Evolutionary conservation across 23 red algal genomes (phyloP).

Genomic region (Gracilariopsis chorda): DNA sequence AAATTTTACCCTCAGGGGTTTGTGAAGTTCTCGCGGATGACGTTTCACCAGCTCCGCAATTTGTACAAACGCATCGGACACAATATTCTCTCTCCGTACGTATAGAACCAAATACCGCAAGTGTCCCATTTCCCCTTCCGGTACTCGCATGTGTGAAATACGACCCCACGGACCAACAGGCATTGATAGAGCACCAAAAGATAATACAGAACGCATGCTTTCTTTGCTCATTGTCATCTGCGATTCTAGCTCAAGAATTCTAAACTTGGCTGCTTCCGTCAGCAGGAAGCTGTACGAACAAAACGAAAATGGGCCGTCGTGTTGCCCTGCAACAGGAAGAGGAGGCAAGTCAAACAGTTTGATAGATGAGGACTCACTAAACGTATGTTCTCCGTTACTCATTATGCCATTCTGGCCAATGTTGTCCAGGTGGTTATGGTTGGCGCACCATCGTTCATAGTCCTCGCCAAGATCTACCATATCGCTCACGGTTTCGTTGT

Average conservation of each 20-base stretch:
- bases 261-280: conserved; percentile 80
- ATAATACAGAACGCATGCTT: conserved; percentile 66
- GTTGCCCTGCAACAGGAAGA: conserved; percentile 15
- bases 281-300: conserved; percentile 87
- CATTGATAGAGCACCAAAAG: conserved; percentile 54
- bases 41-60: conserved; percentile 42
- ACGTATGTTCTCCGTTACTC: neutral
- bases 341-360: conserved; percentile 33
- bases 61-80: conserved; percentile 72
- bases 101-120: conserved; percentile 69
- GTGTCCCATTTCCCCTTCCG: conserved; percentile 52
- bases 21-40: conserved; percentile 72
- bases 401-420: conserved; percentile 2
- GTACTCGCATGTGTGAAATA: conserved; percentile 46
- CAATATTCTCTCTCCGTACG: conserved; percentile 81
- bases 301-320: conserved; percentile 78
- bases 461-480: conserved; percentile 80
- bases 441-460: conserved; percentile 65
- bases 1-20: conserved; percentile 84
- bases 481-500: conserved; percentile 83
- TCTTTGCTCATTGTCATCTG: conserved; percentile 70
- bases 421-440: conserved; percentile 36
- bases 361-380: conserved; percentile 1
- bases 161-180: conserved; percentile 41
- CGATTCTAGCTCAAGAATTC: conserved; percentile 79